Conservation (phyloP, 2,329 filamentous ascomycete species). For the Lachnellula occidentalis region DNA sequence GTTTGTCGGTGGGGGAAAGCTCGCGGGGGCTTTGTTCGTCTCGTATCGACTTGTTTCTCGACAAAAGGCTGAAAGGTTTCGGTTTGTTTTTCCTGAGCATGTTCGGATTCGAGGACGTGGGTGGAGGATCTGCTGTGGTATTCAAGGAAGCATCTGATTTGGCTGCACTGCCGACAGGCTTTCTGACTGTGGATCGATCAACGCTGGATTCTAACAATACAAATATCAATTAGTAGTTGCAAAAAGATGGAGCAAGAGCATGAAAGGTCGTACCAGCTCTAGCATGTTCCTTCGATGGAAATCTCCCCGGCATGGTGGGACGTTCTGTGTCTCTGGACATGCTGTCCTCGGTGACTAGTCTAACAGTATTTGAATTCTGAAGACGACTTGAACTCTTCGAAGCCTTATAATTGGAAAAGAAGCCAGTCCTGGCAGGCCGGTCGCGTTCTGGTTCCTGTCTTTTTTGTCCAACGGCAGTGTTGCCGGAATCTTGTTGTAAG, state of each 20-base stretch:
- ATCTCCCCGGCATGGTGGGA: constrained; percentile 23
- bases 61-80: constrained; percentile 33
- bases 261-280: constrained; percentile 27
- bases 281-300: constrained; percentile 27
- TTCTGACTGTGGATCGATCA: constrained; percentile 23
- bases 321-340: constrained; percentile 31
- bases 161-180: constrained; percentile 25
- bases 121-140: constrained; percentile 15
- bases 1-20: constrained; percentile 18
- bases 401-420: constrained; percentile 44
- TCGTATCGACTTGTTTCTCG: constrained; percentile 39
- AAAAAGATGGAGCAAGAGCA: constrained; percentile 16
- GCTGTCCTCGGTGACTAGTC: constrained; percentile 31
- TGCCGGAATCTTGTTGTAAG: constrained; percentile 9
- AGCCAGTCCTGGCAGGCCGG: constrained; percentile 28
- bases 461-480: constrained; percentile 6
- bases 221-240: constrained; percentile 14
- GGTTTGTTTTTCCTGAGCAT: constrained; percentile 26
- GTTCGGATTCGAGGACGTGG: constrained; percentile 13
- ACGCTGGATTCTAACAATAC: constrained; percentile 19
- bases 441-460: constrained; percentile 18
- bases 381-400: constrained; percentile 41
- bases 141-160: constrained; percentile 25
- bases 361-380: constrained; percentile 31
- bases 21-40: constrained; percentile 32